Conservation (phyloP, 2,329 filamentous ascomycete species). For the Cladobotryum mycophilum region DNA sequence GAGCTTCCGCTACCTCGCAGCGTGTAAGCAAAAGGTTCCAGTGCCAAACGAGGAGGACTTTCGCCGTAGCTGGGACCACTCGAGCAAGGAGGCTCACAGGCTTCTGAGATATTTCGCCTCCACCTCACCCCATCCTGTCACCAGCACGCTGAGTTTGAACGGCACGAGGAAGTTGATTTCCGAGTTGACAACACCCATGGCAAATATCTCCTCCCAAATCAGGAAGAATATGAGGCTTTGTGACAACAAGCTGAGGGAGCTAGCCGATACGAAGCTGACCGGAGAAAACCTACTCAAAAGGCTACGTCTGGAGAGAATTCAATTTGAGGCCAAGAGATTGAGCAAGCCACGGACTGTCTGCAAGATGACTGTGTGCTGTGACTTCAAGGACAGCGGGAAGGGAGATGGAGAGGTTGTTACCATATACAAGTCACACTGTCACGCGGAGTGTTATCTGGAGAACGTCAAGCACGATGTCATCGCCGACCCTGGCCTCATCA, state of each 20-base stretch:
- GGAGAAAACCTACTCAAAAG: not conserved
- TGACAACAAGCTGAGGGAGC: not conserved
- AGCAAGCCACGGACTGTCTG: slow-evolving; percentile 10
- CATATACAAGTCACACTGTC: slow-evolving; percentile 15
- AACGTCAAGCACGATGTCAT: slow-evolving; percentile 11
- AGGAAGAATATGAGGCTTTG: slow-evolving; percentile 9
- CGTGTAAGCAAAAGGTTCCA: not conserved
- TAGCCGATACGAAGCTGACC: not conserved
- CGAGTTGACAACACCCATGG: slow-evolving; percentile 15
- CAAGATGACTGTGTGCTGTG: slow-evolving; percentile 8
- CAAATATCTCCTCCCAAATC: slow-evolving; percentile 11
- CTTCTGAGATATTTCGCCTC: slow-evolving; percentile 8
- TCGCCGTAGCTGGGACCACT: slow-evolving; percentile 16
- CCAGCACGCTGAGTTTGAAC: slow-evolving; percentile 16
- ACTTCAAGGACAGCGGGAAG: slow-evolving; percentile 7
- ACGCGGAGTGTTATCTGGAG: slow-evolving; percentile 8
- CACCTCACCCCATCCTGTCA: slow-evolving; percentile 14
- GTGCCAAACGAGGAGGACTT: slow-evolving; percentile 1
- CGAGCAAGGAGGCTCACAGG: slow-evolving; percentile 9
- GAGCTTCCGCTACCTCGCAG: slow-evolving; percentile 8
- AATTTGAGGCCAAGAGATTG: not conserved
- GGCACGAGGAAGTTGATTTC: slow-evolving; percentile 8
- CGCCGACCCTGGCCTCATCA: slow-evolving; percentile 6
- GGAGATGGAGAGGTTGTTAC: not conserved
- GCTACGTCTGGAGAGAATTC: slow-evolving; percentile 4